Base-by-base conservation (phyloP, 805 yeast species). In the Candida stauntonica region DNA sequence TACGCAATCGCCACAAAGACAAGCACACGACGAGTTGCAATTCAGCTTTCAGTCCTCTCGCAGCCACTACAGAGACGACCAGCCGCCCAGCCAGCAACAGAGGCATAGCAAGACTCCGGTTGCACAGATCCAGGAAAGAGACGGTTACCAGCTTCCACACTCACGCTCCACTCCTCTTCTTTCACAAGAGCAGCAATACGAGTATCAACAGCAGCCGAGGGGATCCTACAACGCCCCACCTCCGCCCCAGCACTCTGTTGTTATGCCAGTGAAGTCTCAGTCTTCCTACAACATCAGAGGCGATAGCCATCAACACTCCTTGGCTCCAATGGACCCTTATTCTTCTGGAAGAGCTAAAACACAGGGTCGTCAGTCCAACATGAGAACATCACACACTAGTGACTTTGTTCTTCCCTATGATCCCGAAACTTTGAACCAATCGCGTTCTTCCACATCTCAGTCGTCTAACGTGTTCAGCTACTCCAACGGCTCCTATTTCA, bases 401-500 rank as follows among this genome's bases (percentile, higher is more conserved):
- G 55, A 51, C 13, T 57, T 58, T 29, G 47, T 55, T 15, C 46
- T 42, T 2, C 63, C 63, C 7, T 59, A 59, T 38, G 62, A 57
- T 31, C 62, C 62, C 9, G 60, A 58, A 18, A 51, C 57, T 3
- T 36, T 58, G 21, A 51, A 51, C 26, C 60, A 57, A 35, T 53
- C 61, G 5, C 48, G 43, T 32, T 52, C 59, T 7, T 46, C 55
- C 3, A 27, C 42, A 5, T 51, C 57, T 0, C 48, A 46, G 27
- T 36, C 41, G 5, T 53, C 59, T 6, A 52, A 53, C 17, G 55
- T 53, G 17, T 54, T 55, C 40, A 48, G 48, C 5, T 65, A 64
- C 39, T 64, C 70, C 7, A 61, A 62, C 35, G 66, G 78, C 1
- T 69, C 75, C 12, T 69, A 66, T 36, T 64, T 75, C 54, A 72